phyloP scores from a whole-genome alignment of 2,329 filamentous ascomycete genomes.

The Penicillium sclerotigenum region DNA sequence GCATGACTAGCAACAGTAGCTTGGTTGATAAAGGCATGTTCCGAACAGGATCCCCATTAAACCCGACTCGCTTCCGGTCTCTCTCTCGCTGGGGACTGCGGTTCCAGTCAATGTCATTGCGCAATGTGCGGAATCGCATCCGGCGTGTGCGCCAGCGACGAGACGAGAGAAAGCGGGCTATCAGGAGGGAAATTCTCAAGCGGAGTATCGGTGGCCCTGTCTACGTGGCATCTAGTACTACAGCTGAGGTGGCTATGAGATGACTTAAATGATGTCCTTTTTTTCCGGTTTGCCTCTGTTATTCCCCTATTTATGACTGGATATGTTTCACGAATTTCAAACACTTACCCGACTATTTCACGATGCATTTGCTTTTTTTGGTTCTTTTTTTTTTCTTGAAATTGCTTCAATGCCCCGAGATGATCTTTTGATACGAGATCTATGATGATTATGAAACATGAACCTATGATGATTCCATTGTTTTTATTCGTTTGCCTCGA shows the following conservation, averaged over 20 bases:
- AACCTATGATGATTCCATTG: conserved; percentile 11
- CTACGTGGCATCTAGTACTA: conserved; percentile 35
- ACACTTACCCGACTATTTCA: conserved; percentile 11
- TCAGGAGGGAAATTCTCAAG: conserved; percentile 52
- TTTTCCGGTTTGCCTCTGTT: conserved; percentile 1
- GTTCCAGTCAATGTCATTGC: conserved; percentile 52
- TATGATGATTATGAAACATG: conserved; percentile 20
- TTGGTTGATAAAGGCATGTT: conserved; percentile 31
- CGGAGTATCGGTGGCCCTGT: conserved; percentile 52
- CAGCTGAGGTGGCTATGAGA: conserved; percentile 11
- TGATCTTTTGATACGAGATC: conserved; percentile 15
- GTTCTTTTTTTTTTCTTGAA: conserved; percentile 1
- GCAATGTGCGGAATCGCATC: conserved; percentile 49
- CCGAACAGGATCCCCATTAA: conserved; percentile 32
- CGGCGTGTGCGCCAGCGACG: conserved; percentile 42
- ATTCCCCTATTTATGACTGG: conserved; percentile 9
- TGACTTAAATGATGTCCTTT: conserved; percentile 7
- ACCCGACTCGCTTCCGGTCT: conserved; percentile 28
- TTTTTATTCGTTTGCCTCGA: conserved; percentile 3
- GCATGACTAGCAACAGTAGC: conserved; percentile 32
- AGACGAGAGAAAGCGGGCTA: conserved; percentile 50
- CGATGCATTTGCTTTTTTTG: conserved; percentile 15
- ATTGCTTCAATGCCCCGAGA: conserved; percentile 7
- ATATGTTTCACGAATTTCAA: conserved; percentile 10
- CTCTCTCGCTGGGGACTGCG: conserved; percentile 47